These are phyloP conservation scores for Melampsora occidentalis DNA, from an alignment of 1,284 basidiomycete genomes.

Conservation along the genomic window DNA sequence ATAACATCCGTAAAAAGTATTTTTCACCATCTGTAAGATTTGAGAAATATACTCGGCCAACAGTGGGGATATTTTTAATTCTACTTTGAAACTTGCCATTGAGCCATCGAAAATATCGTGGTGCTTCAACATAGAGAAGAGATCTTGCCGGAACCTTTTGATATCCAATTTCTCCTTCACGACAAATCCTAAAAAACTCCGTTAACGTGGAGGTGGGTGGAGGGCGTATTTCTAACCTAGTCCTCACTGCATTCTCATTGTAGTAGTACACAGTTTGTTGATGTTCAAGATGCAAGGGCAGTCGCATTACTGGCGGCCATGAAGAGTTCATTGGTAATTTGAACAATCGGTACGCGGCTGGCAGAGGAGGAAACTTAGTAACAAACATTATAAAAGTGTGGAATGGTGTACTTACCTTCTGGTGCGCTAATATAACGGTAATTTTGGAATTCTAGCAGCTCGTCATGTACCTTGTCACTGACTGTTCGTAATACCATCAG, in stretches of 20 bases:
- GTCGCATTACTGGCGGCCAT: background rate
- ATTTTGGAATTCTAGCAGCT: background rate
- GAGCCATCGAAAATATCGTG: constrained; percentile 16
- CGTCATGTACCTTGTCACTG: too few relatives aligned
- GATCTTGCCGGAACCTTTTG: background rate
- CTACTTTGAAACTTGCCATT: constrained; percentile 47
- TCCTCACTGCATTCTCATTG: background rate
- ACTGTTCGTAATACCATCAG: too few relatives aligned
- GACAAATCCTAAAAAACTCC: background rate
- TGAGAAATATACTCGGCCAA: background rate
- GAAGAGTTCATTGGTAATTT: background rate
- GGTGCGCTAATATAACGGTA: background rate
- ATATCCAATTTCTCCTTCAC: background rate
- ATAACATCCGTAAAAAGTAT: constrained; percentile 8
- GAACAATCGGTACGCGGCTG: background rate
- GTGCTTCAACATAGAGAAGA: constrained; percentile 3
- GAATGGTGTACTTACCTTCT: constrained; percentile 14
- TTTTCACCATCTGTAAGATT: background rate
- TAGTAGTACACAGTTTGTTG: constrained; percentile 1
- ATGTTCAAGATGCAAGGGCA: constrained; percentile 5
- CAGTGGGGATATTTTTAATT: constrained; percentile 46
- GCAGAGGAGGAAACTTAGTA: too few relatives aligned
- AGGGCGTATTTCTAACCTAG: background rate
- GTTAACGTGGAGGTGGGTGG: background rate
- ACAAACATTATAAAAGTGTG: too few relatives aligned